Evolutionary conservation across 441 rosid genomes (phyloP).

Genomic region (Mallotus japonicus): DNA sequence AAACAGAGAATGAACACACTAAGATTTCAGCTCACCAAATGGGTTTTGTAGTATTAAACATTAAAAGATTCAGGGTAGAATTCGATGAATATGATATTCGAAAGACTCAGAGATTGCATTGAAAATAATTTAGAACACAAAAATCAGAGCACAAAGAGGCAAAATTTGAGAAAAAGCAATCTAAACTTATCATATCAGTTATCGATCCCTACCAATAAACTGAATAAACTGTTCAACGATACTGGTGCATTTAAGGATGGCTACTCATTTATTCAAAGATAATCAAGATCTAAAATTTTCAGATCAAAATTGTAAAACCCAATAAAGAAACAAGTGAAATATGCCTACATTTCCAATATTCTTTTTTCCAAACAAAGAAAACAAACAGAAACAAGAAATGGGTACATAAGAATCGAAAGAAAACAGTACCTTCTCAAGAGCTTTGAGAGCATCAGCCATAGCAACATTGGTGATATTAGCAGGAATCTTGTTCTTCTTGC

Average conservation of each 20-base stretch:
- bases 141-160: too few species aligned
- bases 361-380: not conserved
- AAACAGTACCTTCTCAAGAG: slow-evolving; percentile 56
- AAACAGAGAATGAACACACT: not conserved
- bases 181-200: not conserved
- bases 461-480: slow-evolving; percentile 85
- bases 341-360: not conserved
- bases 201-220: not conserved
- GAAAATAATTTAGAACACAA: too few species aligned
- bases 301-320: not conserved
- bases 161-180: too few species aligned
- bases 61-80: too few species aligned
- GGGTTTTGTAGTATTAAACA: too few species aligned
- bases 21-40: too few species aligned
- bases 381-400: not conserved
- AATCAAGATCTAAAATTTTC: not conserved
- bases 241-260: not conserved
- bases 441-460: slow-evolving; percentile 85
- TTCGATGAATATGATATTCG: too few species aligned
- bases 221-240: too few species aligned
- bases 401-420: not conserved
- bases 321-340: not conserved
- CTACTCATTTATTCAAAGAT: not conserved
- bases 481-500: slow-evolving; percentile 92
- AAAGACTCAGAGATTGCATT: too few species aligned